Conservation (phyloP, 306 rosid species). For the Leucaena leucocephala region DNA sequence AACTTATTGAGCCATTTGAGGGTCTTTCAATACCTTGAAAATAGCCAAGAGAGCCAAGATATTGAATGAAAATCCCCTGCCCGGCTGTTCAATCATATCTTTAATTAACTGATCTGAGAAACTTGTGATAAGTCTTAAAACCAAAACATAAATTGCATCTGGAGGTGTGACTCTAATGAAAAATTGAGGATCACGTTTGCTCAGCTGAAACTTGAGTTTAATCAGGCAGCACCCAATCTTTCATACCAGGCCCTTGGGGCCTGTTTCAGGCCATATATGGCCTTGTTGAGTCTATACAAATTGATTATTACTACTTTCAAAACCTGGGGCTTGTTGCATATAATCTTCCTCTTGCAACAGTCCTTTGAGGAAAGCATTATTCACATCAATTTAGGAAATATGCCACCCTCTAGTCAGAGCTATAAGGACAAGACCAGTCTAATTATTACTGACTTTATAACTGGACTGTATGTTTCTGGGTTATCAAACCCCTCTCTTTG, state of each 20-base stretch:
- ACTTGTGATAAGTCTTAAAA: neutral
- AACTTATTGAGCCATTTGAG: neutral
- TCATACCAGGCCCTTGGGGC: neutral
- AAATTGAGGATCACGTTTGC: neutral
- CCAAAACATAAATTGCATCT: neutral
- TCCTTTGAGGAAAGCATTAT: neutral
- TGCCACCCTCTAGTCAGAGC: too few relatives aligned
- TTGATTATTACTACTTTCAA: neutral
- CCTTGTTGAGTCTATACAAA: neutral
- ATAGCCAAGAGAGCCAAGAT: neutral
- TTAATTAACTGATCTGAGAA: neutral
- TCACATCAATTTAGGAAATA: neutral
- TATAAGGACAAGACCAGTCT: too few relatives aligned
- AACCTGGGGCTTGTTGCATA: neutral
- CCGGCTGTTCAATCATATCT: neutral
- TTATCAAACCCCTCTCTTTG: too few relatives aligned
- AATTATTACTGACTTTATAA: too few relatives aligned
- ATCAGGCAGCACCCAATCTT: neutral
- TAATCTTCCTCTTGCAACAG: neutral
- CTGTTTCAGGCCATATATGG: neutral
- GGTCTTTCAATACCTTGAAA: neutral
- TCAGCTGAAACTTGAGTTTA: too few relatives aligned
- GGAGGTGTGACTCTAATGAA: neutral
- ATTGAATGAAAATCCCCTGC: neutral
- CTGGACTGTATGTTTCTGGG: too few relatives aligned